Percentiles rank a stretch among this genome's conserved stretches.
These are phyloP conservation scores for Colletotrichum abscissum DNA, from an alignment of 2,329 filamentous ascomycete species.

Conservation along the genomic window DNA sequence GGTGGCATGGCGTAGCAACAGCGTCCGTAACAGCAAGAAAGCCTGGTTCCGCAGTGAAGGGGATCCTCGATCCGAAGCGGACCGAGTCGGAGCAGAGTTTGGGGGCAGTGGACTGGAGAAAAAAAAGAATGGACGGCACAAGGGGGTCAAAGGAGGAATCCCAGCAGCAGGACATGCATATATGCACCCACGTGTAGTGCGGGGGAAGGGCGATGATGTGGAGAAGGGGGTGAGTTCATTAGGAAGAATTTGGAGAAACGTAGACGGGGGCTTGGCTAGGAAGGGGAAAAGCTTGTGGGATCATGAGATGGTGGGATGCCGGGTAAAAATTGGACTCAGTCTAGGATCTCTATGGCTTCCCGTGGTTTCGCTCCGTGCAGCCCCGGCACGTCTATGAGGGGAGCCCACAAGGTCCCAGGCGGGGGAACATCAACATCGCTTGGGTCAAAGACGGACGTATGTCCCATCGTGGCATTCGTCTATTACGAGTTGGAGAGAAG, in stretches of 20 bases:
- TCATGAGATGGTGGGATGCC: background rate
- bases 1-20: constrained; percentile 19
- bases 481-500: background rate
- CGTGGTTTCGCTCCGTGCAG: constrained; percentile 9
- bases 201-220: constrained; percentile 20
- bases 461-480: background rate
- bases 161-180: constrained; percentile 28
- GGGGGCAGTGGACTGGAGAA: constrained; percentile 8
- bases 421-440: constrained; percentile 1
- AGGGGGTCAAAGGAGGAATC: constrained; percentile 23
- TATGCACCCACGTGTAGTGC: constrained; percentile 32
- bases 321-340: background rate
- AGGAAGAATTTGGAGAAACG: constrained; percentile 27
- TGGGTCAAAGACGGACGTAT: constrained; percentile 16
- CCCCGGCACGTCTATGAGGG: background rate
- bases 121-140: constrained; percentile 32
- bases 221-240: constrained; percentile 15
- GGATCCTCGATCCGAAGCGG: constrained; percentile 45
- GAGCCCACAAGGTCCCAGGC: background rate
- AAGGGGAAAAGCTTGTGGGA: background rate
- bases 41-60: constrained; percentile 15
- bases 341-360: background rate
- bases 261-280: background rate
- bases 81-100: constrained; percentile 38
- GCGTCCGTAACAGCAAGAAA: background rate